Evolutionary conservation across 805 yeast genomes (phyloP), one percentile per base, ranked within the genome.

Genomic region (Candida dajiaensis): DNA sequence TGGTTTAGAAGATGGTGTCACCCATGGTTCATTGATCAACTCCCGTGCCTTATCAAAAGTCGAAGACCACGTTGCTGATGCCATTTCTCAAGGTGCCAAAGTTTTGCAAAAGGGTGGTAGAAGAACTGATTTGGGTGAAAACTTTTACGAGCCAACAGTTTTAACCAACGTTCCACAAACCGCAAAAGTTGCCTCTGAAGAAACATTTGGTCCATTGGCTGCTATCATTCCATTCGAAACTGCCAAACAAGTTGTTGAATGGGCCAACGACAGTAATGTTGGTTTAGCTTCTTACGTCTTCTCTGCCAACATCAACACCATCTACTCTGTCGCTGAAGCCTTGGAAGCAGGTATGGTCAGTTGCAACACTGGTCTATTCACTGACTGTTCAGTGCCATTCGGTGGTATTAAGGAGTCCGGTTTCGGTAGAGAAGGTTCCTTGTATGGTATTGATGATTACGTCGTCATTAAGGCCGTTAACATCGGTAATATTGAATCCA

Each of bases 361-460:
- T 38, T 78, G 80, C 40, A 81, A 80, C 63, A 75, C 79, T 9
- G 83, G 83, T 44, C 54, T 76, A 3, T 76, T 78, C 59, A 73
- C 81, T 6, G 83, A 78, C 51, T 71, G 74, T 28, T 66, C 82
- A 6, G 56, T 80, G 41, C 85, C 85, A 51, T 75, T 75, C 49
- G 80, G 88, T 29, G 88, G 88, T 46, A 69, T 81, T 41, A 78
- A 79, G 53, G 79, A 79, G 55, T 76, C 83, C 22, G 88, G 88
- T 0, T 80, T 79, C 59, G 88, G 88, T 29, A 75, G 86, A 63
- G 88, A 82, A 62, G 86, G 86, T 16, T 76, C 83, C 1, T 62
- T 74, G 45, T 72, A 72, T 55, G 88, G 87, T 33, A 62, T 82
- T 50, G 84, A 79, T 29, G 86, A 81, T 59, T 80, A 78, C 58